Percentiles rank a stretch among this genome's conserved stretches.
phyloP scores from a whole-genome alignment of 108 stramenopile species.

The Cylindrotheca fusiformis region DNA sequence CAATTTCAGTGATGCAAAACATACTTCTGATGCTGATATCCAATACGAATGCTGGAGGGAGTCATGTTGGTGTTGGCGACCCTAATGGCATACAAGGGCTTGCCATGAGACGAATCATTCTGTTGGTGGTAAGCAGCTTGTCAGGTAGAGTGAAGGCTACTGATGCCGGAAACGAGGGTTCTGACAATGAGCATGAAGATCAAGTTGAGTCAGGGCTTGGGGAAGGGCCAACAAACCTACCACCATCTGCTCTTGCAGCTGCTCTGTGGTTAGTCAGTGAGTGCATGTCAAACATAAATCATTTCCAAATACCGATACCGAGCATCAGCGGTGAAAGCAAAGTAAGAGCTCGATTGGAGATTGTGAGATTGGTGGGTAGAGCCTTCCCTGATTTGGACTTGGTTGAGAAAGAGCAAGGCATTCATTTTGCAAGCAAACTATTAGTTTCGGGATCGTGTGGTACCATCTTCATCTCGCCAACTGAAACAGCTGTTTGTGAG shows the following conservation, averaged over 20 bases:
- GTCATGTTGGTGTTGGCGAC: constrained; percentile 40
- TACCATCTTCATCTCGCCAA: neutral
- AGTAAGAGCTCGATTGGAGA: constrained; percentile 61
- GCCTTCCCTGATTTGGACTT: constrained; percentile 65
- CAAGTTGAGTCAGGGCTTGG: constrained; percentile 36
- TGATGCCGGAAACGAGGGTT: constrained; percentile 22
- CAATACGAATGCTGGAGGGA: constrained; percentile 15
- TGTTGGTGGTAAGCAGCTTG: constrained; percentile 67
- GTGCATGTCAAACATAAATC: constrained; percentile 37
- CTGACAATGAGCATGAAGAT: constrained; percentile 43
- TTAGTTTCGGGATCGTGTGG: constrained; percentile 27
- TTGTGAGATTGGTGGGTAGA: constrained; percentile 80
- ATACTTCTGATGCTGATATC: constrained; percentile 79
- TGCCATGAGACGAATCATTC: constrained; percentile 56
- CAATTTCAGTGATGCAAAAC: constrained; percentile 81
- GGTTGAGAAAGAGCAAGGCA: constrained; percentile 84
- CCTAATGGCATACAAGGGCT: constrained; percentile 58
- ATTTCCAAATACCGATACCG: constrained; percentile 12
- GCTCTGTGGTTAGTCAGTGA: constrained; percentile 77
- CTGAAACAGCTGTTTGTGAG: constrained; percentile 54
- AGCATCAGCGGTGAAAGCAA: constrained; percentile 28
- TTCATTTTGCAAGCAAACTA: constrained; percentile 92
- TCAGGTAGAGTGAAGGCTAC: constrained; percentile 16
- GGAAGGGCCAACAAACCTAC: constrained; percentile 42
- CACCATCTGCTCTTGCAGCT: constrained; percentile 57